Percentiles rank a stretch among this genome's conserved stretches.
Conservation (phyloP, 2,329 filamentous ascomycete species). For the Alternaria arborescens region DNA sequence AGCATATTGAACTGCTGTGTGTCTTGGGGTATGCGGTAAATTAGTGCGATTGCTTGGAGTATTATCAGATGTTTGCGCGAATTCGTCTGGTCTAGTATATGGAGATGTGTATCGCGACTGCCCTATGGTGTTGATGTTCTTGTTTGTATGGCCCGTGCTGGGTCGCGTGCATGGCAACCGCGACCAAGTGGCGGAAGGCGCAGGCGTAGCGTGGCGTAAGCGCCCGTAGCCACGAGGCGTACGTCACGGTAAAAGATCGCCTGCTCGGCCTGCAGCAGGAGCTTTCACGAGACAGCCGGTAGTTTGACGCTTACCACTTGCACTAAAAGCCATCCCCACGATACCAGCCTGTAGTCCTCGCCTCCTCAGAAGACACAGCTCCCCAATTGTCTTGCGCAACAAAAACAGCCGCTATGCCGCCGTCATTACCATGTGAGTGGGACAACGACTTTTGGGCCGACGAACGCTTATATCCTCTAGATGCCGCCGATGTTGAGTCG, state of each 20-base stretch:
- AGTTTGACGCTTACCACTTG: slow-evolving; percentile 7
- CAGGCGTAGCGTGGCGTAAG: slow-evolving; percentile 15
- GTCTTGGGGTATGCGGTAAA: slow-evolving; percentile 11
- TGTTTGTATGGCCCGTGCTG: slow-evolving; percentile 43
- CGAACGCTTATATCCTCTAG: slow-evolving; percentile 60
- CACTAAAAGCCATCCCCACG: not conserved
- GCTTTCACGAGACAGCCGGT: slow-evolving; percentile 32
- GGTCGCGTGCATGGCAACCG: slow-evolving; percentile 41
- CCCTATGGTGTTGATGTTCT: slow-evolving; percentile 41
- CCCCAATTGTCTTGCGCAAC: slow-evolving; percentile 3
- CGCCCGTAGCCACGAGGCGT: slow-evolving; percentile 36
- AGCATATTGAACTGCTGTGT: slow-evolving; percentile 70
- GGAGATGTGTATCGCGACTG: slow-evolving; percentile 24
- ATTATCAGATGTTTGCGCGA: not conserved
- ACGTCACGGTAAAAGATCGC: slow-evolving; percentile 43
- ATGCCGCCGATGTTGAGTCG: slow-evolving; percentile 97
- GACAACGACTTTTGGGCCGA: slow-evolving; percentile 15
- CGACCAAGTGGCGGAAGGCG: slow-evolving; percentile 19
- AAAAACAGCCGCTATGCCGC: slow-evolving; percentile 37
- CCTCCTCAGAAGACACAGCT: not conserved
- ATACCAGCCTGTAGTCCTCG: not conserved
- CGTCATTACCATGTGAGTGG: slow-evolving; percentile 49
- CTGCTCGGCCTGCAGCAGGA: slow-evolving; percentile 16
- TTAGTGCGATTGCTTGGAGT: not conserved
- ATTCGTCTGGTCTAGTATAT: not conserved